phyloP scores from a whole-genome alignment of 805 yeast species.

The Kodamaea jinghongensis region DNA sequence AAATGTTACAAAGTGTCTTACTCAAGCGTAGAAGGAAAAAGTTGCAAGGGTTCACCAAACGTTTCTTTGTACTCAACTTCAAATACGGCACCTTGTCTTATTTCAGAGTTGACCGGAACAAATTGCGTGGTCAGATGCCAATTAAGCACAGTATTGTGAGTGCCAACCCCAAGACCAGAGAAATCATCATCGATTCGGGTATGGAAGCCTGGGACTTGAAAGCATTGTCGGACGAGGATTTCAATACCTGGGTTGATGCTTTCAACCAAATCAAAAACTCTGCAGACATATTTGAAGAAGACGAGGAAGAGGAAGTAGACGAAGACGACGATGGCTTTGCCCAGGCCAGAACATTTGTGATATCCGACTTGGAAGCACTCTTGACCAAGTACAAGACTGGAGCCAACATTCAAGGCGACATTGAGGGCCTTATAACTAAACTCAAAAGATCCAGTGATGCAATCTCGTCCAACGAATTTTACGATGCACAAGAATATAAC shows the following conservation, averaged over 20 bases:
- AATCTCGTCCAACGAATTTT: slow-evolving; percentile 32
- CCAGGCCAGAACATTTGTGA: slow-evolving; percentile 1
- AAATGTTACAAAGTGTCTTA: slow-evolving; percentile 73
- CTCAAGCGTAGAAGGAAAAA: slow-evolving; percentile 78
- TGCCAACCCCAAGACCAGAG: slow-evolving; percentile 64
- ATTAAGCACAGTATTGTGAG: slow-evolving; percentile 77
- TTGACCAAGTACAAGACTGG: slow-evolving; percentile 5
- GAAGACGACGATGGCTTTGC: neutral
- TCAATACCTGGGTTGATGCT: slow-evolving; percentile 81
- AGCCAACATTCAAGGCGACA: neutral
- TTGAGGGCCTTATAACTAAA: slow-evolving; percentile 3
- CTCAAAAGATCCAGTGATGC: slow-evolving; percentile 17
- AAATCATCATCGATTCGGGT: slow-evolving; percentile 87
- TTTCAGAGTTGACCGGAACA: slow-evolving; percentile 68
- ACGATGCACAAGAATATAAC: slow-evolving; percentile 68
- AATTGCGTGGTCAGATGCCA: slow-evolving; percentile 89
- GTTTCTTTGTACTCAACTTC: slow-evolving; percentile 82
- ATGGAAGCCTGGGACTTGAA: slow-evolving; percentile 91
- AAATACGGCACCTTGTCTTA: slow-evolving; percentile 82
- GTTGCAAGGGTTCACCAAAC: slow-evolving; percentile 79
- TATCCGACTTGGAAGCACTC: slow-evolving; percentile 6
- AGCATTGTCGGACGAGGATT: slow-evolving; percentile 62
- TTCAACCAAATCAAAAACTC: slow-evolving; percentile 52
- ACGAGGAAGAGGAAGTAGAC: slow-evolving; percentile 12
- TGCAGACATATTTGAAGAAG: slow-evolving; percentile 3